Base-by-base conservation (phyloP, 208 protist genomes). In the Balamuthia mandrillaris region DNA sequence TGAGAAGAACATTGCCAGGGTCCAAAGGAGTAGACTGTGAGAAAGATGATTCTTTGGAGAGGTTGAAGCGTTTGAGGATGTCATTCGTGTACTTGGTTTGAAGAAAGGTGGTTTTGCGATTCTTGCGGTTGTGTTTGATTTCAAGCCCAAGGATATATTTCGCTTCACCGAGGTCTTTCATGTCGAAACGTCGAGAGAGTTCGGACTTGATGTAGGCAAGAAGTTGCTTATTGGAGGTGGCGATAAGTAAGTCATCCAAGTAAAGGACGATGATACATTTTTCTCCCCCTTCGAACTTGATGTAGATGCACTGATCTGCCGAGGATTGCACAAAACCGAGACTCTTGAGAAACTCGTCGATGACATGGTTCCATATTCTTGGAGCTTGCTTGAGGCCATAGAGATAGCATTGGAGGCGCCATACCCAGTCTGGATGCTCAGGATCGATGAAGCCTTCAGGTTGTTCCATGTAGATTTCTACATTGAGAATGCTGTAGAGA, bases 391-490 rank as follows among this genome's bases (percentile, higher is more conserved):
- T 77, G 2, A 77, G 66, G 7, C 66, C 37, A 52, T 77, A 77
- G 66, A 77, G 66, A 42, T 42, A 54, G 41, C 52, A 54, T 16
- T 54, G 37, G 16, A 77, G 66, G 1, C 6, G 27, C 6, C 66
- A 1, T 10, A 77, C 1, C 18, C 52, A 27, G 37, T 77, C 4
- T 14, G 45, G 66, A 24, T 52, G 66, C 18, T 51, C 27, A 6
- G 9, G 45, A 27, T 6, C 21, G 29, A 54, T 1, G 41, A 77
- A 77, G 16, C 66, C 66, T 33, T 77, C 4, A 1, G 66, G 37
- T 27, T 77, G 45, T 21, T 33, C n/a, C 24, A 77, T 77, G 66
- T 77, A 77, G 31, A 77, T 77, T 21, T 77, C 66, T 42, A 54
- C 1, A 3, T 10, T 51, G 39, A 77, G 66, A 2, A 24, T 47